Evolutionary conservation across 2,329 filamentous ascomycete species (phyloP), one percentile per base, ranked within the genome.

Genomic region (Penicillium capsulatum): DNA sequence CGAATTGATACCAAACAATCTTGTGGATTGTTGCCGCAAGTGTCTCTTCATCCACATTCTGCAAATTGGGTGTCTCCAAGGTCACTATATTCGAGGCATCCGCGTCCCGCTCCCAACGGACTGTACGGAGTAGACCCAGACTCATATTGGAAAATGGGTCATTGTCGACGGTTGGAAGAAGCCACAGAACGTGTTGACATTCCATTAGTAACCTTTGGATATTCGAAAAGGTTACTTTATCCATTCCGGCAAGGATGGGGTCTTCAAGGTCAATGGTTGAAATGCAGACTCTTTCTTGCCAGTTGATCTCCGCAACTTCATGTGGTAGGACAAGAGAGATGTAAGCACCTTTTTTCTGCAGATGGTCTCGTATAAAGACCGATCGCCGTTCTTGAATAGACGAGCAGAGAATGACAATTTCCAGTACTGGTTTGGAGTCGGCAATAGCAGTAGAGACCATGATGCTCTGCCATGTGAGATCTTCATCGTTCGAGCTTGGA

Each of bases 381-480:
- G 19, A 5, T 22, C 9, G 19, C 19, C 5, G 5, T 9, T 22
- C 19, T 22, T 22, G 19, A 9, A 5, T 22, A 5, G 19, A 22
- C 1, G 31, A 37, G 1, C 38, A 41, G 3, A 53, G 10, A 31
- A 54, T 45, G n/a, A 44, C 32, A 8, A 45, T 33, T 3, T 34
- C 17, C 1, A 14, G 22, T 1, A 14, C 9, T 7, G 29, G 3
- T 9, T 31, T 17, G 4, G 22, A 26, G 10, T 19, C 14, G 3
- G 28, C 20, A 4, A 44, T 11, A 13, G 50, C 50, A 15, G 50
- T 47, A 26, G 51, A 44, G 24, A 54, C 34, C 15, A 54, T 9
- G 7, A 53, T 51, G 16, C 51, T 54, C n/a, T 53, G 51, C 48
- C 45, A 51, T 13, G 37, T 44, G 17, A 54, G 28, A 28, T 51